Conservation (phyloP, 2,329 filamentous ascomycete genomes). For the Hymenoscyphus occultus region DNA sequence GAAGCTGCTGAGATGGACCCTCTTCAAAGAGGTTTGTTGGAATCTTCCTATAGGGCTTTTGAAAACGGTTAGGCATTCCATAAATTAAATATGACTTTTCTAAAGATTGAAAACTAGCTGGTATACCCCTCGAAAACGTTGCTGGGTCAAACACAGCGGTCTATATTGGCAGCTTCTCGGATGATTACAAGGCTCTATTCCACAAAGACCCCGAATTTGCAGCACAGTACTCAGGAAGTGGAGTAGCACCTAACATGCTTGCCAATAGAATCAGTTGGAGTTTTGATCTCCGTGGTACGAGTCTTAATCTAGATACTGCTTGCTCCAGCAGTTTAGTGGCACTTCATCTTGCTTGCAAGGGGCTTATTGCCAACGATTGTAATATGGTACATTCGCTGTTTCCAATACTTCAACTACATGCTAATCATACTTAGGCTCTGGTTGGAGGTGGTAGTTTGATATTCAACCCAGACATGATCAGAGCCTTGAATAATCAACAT, state of each 20-base stretch:
- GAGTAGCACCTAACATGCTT: constrained; percentile 41
- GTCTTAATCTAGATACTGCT: constrained; percentile 54
- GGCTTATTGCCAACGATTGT: constrained; percentile 40
- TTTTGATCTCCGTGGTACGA: constrained; percentile 49
- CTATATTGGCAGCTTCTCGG: constrained; percentile 37
- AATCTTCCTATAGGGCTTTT: constrained; percentile 16
- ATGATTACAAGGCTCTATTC: constrained; percentile 20
- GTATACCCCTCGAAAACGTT: constrained; percentile 10
- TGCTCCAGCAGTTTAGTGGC: constrained; percentile 54
- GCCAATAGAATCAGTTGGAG: constrained; percentile 55
- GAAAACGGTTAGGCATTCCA: constrained; percentile 15
- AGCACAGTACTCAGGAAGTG: constrained; percentile 21
- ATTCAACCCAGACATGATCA: background rate
- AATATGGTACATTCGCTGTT: constrained; percentile 31
- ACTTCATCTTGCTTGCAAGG: constrained; percentile 52
- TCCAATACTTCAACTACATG: background rate
- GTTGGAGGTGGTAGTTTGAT: constrained; percentile 8
- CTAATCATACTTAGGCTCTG: background rate
- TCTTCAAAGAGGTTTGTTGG: constrained; percentile 40
- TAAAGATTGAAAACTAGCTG: constrained; percentile 4
- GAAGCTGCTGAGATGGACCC: constrained; percentile 47
- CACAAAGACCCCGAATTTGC: background rate
- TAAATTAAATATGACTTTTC: background rate
- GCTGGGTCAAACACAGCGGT: constrained; percentile 28
- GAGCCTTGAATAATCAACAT: constrained; percentile 7